Conservation (phyloP, 2,329 filamentous ascomycete species). For the Paecilomyces sp. region DNA sequence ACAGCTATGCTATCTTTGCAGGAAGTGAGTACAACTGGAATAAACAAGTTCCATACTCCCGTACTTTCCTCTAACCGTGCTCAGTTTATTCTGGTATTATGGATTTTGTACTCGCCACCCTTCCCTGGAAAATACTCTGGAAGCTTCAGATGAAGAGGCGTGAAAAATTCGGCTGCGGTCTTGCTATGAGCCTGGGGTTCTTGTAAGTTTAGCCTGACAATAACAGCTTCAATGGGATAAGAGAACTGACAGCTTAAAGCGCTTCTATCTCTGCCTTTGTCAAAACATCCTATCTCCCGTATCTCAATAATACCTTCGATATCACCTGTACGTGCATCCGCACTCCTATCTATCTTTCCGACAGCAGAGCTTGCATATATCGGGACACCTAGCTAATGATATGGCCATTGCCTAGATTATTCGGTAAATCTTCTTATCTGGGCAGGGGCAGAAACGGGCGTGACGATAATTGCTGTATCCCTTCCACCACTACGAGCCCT, state of each 20-base stretch:
- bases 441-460: slow-evolving; percentile 17
- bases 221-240: too few species aligned
- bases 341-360: too few species aligned
- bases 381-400: neutral
- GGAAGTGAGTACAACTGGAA: slow-evolving; percentile 8
- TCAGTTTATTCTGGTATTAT: slow-evolving; percentile 15
- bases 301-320: slow-evolving; percentile 13
- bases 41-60: too few species aligned
- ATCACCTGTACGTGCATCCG: slow-evolving; percentile 9
- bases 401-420: neutral
- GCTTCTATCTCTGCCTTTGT: slow-evolving; percentile 16
- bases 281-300: slow-evolving; percentile 17
- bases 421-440: slow-evolving; percentile 15
- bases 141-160: slow-evolving; percentile 18
- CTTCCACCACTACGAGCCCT: slow-evolving; percentile 20
- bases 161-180: slow-evolving; percentile 18
- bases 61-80: neutral
- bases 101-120: slow-evolving; percentile 19
- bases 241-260: slow-evolving; percentile 2
- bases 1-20: slow-evolving; percentile 12
- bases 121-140: slow-evolving; percentile 19
- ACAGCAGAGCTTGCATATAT: too few species aligned
- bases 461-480: slow-evolving; percentile 21
- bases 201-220: slow-evolving; percentile 10
- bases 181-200: slow-evolving; percentile 20